Evolutionary conservation across 192 early-diverging fungal species (phyloP), one percentile per base, ranked within the genome.

Genomic region (Bifiguratus adelaidae): DNA sequence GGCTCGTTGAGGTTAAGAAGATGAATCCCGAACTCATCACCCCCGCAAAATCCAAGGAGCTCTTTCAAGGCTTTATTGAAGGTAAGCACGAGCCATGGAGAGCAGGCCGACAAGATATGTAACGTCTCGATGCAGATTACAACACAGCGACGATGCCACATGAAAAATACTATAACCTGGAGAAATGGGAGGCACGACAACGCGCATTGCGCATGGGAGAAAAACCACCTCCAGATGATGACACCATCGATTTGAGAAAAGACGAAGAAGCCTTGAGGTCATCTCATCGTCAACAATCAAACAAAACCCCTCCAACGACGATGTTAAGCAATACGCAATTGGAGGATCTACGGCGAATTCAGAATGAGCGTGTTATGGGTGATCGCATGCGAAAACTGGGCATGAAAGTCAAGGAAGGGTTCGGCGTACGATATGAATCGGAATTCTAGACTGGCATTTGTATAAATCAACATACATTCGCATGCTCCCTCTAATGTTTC

Each of bases 121-220:
- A 42, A 12, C 8, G 12, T 1, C 9, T 42, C 19, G 8, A 16
- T 42, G 41, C n/a, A 65, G 76, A 78, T 43, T 78, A 65, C 47
- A 78, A 78, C 27, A 78, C 76, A 3, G 76, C 70, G 7, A 78
- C 76, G 0, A 70, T 78, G 66, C 67, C 76, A 4, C 76, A 78
- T 15, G 22, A 22, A 34, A 63, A 56, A 35, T 78, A 63, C 28
- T 77, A 77, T 40, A 53, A 72, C 22, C n/a, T 77, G 2, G 12
- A 37, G 11, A 57, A 74, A 57, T 72, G 73, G 69, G 75, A 77
- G 33, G 50, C 48, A 11, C 55, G 59, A 13, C 72, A 74, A 29
- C 47, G 52, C 4, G 61, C 65, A 0, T 54, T 71, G 12, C 60
- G 73, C 3, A 69, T 67, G 66, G 70, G 70, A 11, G 64, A 68